phyloP scores from a whole-genome alignment of 352 stramenopile species.

The Phytophthora kernoviae region DNA sequence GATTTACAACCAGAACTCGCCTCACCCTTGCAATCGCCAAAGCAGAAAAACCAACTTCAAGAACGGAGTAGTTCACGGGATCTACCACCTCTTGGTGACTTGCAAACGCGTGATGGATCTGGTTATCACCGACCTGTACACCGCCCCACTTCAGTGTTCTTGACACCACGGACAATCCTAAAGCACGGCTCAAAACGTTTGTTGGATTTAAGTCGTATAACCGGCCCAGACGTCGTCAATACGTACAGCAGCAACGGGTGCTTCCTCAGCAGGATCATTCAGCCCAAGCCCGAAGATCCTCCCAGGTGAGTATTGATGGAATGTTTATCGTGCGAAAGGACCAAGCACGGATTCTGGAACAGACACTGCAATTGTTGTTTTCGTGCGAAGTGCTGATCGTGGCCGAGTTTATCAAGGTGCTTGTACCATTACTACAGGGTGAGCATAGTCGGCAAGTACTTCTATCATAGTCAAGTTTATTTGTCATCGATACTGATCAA shows the following conservation, averaged over 20 bases:
- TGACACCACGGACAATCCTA: conserved; percentile 26
- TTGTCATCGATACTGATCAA: conserved; percentile 20
- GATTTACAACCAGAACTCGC: conserved; percentile 11
- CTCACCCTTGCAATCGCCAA: background rate
- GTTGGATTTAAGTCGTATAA: conserved; percentile 25
- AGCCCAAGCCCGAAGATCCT: conserved; percentile 4
- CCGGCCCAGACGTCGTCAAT: background rate
- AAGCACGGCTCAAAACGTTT: conserved; percentile 27
- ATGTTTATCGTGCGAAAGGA: conserved; percentile 34
- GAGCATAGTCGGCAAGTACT: conserved; percentile 9
- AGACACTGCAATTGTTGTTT: conserved; percentile 41
- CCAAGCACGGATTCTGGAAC: conserved; percentile 33
- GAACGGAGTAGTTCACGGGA: conserved; percentile 5
- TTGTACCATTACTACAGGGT: conserved; percentile 35
- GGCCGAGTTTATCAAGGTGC: conserved; percentile 38
- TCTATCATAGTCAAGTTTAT: too few relatives aligned
- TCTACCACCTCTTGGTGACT: conserved; percentile 18
- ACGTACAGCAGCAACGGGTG: background rate
- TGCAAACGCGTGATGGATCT: conserved; percentile 10
- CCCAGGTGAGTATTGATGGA: conserved; percentile 32
- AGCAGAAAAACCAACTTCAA: conserved; percentile 8
- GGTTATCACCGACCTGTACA: background rate
- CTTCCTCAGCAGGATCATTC: too few relatives aligned
- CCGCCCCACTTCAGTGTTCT: conserved; percentile 24
- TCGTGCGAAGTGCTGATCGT: conserved; percentile 41